Evolutionary conservation across 2,329 filamentous ascomycete species (phyloP), one percentile per base, ranked within the genome.

Genomic region (Beauveria sp.): DNA sequence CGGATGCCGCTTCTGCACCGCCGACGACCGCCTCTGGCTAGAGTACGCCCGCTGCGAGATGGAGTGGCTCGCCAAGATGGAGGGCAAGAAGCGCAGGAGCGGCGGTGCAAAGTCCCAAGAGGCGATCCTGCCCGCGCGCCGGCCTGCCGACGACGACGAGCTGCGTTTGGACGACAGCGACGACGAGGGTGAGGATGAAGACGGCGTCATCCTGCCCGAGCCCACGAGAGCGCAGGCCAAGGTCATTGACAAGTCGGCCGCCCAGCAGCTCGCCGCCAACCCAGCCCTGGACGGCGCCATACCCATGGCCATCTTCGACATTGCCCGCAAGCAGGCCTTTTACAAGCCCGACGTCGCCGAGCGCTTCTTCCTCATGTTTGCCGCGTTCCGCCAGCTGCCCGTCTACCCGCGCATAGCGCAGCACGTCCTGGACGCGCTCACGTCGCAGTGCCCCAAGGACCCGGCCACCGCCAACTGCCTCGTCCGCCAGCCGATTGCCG

Each of bases 251-350:
- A 75, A 80, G 62, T 73, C 79, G 61, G 75, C 76, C 1, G 73
- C 75, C 4, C 70, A 75, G 66, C 78, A 79, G 60, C 77, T 96
- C 65, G 50, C 57, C 69, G 86, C 85, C 62, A 93, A 92, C 53
- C 92, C 93, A 4, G 91, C 91, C 10, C 81, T 97, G 65, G 90
- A 89, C 64, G 95, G 95, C n/a, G 95, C 91, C 18, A 96, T 99
- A 67, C 93, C 95, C 2, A 83, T 92, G 61, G 92, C 93, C 45
- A 90, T 99, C 53, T 97, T 96, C 70, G 91, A 96, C 69, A 86
- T 91, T 24, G 88, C 92, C 6, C 86, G 87, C 77, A 91, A 89
- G 72, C 88, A 96, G 68, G 83, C 89, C 58, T 86, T 89, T 66
- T 86, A 88, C 71, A 84, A 83, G 63, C 75, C 86, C 1, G 77